phyloP scores from a whole-genome alignment of 352 stramenopile species.

The Saprolegnia diclina region DNA sequence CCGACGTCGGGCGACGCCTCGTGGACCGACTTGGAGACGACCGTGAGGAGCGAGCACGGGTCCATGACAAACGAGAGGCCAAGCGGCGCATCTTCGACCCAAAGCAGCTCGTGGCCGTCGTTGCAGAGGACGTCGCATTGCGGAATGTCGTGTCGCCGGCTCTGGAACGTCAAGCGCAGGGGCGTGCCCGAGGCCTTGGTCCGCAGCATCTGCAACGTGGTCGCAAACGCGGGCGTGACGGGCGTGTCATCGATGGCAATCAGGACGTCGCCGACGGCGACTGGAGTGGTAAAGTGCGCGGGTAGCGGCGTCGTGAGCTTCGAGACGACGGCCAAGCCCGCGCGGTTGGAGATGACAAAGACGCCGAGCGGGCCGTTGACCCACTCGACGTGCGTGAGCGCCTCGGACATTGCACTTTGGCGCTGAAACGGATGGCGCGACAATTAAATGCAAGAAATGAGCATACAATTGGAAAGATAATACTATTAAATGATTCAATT shows the following conservation, averaged over 20 bases:
- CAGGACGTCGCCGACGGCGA: constrained; percentile 9
- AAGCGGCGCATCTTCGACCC: constrained; percentile 34
- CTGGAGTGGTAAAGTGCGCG: neutral
- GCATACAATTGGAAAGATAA: too few species aligned
- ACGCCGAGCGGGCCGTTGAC: neutral
- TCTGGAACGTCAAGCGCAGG: constrained; percentile 9
- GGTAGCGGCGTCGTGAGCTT: constrained; percentile 19
- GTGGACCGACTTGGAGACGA: constrained; percentile 51
- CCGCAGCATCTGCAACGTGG: neutral
- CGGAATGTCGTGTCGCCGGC: constrained; percentile 10
- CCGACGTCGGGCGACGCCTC: constrained; percentile 38
- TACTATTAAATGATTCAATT: too few species aligned
- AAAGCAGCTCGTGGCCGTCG: neutral
- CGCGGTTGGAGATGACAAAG: constrained; percentile 3
- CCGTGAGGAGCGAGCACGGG: constrained; percentile 60
- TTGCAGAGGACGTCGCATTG: neutral
- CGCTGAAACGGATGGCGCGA: too few species aligned
- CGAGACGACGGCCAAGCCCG: constrained; percentile 12
- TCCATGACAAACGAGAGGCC: constrained; percentile 76
- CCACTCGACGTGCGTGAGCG: neutral
- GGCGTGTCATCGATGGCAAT: neutral
- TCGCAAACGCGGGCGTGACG: neutral
- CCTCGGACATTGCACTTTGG: too few species aligned
- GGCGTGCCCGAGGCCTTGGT: neutral
- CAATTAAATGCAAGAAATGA: too few species aligned